These are phyloP conservation scores for Aspergillus sp. DNA, from an alignment of 2,329 filamentous ascomycete genomes.

Conservation along the genomic window DNA sequence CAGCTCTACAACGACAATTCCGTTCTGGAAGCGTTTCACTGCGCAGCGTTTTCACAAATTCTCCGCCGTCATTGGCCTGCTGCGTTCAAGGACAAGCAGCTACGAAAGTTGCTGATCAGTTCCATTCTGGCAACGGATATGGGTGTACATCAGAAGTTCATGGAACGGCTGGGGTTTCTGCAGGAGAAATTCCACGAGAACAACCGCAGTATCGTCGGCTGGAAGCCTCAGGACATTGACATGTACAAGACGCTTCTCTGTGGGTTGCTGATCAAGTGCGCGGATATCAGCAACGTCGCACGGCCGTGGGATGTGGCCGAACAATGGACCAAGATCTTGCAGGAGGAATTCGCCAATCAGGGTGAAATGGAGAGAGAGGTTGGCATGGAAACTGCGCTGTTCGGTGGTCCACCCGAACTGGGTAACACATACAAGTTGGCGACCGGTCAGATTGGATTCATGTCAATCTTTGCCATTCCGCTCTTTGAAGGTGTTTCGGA, in stretches of 20 bases:
- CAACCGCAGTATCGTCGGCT: slow-evolving; percentile 58
- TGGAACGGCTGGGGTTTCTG: slow-evolving; percentile 75
- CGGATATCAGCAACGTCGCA: slow-evolving; percentile 96
- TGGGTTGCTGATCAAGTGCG: slow-evolving; percentile 91
- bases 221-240: slow-evolving; percentile 68
- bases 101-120: slow-evolving; percentile 89
- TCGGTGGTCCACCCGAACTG: slow-evolving; percentile 68
- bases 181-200: slow-evolving; percentile 69
- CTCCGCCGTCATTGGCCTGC: slow-evolving; percentile 85
- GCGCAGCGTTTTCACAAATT: slow-evolving; percentile 93
- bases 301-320: slow-evolving; percentile 75
- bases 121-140: slow-evolving; percentile 98
- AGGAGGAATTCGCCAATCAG: slow-evolving; percentile 90
- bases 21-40: slow-evolving; percentile 94
- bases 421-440: slow-evolving; percentile 77
- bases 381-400: slow-evolving; percentile 78
- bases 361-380: slow-evolving; percentile 85
- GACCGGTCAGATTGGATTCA: slow-evolving; percentile 88
- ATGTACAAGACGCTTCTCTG: slow-evolving; percentile 77
- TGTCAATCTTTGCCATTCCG: slow-evolving; percentile 90
- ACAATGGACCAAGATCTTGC: slow-evolving; percentile 88
- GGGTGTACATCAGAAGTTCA: slow-evolving; percentile 94
- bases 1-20: slow-evolving; percentile 96
- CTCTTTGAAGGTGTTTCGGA: slow-evolving; percentile 84
- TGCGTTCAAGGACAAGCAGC: slow-evolving; percentile 68